Evolutionary conservation across 164 flowering plant species (phyloP).

Genomic region (Berberis vulgaris): DNA sequence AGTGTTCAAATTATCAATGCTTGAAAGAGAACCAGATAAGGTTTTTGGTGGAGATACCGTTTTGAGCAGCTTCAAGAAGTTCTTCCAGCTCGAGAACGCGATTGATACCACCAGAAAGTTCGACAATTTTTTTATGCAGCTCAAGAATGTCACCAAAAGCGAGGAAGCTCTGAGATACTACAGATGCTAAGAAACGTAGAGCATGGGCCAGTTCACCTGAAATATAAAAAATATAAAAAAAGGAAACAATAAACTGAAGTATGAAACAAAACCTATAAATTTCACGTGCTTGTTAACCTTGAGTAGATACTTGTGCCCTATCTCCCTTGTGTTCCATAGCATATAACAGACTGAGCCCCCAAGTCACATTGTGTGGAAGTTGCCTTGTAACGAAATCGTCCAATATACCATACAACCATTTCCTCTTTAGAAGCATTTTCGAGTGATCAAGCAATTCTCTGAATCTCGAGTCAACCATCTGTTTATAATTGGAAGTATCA

Average conservation of each 20-base stretch:
- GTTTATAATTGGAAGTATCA: slow-evolving; percentile 7
- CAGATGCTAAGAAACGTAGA: slow-evolving; percentile 90
- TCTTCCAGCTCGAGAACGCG: slow-evolving; percentile 96
- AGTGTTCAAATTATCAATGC: background rate
- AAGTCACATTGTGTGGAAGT: slow-evolving; percentile 96
- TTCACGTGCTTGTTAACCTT: slow-evolving; percentile 36
- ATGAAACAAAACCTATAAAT: background rate
- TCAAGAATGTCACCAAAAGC: slow-evolving; percentile 99
- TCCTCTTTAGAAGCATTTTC: slow-evolving; percentile 55
- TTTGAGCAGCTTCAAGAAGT: slow-evolving; percentile 73
- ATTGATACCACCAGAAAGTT: slow-evolving; percentile 90
- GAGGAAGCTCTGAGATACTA: slow-evolving; percentile 97
- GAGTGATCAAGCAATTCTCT: slow-evolving; percentile 73
- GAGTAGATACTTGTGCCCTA: slow-evolving; percentile 63
- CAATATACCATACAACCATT: slow-evolving; percentile 79
- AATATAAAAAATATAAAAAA: slow-evolving; percentile 2
- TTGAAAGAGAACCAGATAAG: background rate
- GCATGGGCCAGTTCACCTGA: slow-evolving; percentile 98
- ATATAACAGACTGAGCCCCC: slow-evolving; percentile 96
- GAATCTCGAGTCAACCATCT: slow-evolving; percentile 92
- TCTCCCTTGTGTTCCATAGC: slow-evolving; percentile 93
- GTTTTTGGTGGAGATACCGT: slow-evolving; percentile 36
- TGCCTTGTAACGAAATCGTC: slow-evolving; percentile 97
- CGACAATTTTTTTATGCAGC: slow-evolving; percentile 69
- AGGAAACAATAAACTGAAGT: background rate